Base-by-base conservation (phyloP, 768 basidiomycete species). In the Trametopsis cervina region DNA sequence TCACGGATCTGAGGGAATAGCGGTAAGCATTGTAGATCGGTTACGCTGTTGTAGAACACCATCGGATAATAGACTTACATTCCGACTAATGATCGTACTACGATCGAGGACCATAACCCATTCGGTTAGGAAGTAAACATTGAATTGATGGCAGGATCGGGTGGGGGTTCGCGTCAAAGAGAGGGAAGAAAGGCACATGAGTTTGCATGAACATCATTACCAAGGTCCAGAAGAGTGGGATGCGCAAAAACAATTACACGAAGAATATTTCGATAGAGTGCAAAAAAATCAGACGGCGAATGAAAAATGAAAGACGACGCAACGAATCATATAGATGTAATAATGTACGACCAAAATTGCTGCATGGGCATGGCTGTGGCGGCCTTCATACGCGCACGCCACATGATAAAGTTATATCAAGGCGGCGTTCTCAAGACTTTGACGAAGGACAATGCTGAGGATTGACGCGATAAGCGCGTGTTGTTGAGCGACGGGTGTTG, bases 41-140 rank as follows among this genome's bases (percentile, higher is more conserved):
- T n/a, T n/a, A n/a, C n/a, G n/a, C n/a, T n/a, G n/a, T n/a, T n/a
- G n/a, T n/a, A n/a, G n/a, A n/a, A n/a, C n/a, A n/a, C n/a, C n/a
- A n/a, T n/a, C n/a, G n/a, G n/a, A n/a, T n/a, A n/a, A n/a, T n/a
- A n/a, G n/a, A 81, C 83, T 70, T 67, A 85, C 83, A 52, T 83
- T 84, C 58, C 75, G 80, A 72, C 76, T 83, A 57, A 85, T 76
- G 54, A 84, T 76, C 47, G 81, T 70, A 63, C 83, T 84, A 62
- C 56, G 42, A 46, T 42, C 27, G 29, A 15, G 15, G 29, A 33
- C 15, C 29, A 33, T 7, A 33, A 7, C 9, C 9, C 29, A 33
- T 7, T 15, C 23, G 45, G 29, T 20, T 20, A 54, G 23, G 26
- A 40, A 33, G 23, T 47, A 44, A 40, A 40, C 24, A 54, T 43